Conservation (phyloP, 345 rosid genomes). For the Pugionium dolabratum region DNA sequence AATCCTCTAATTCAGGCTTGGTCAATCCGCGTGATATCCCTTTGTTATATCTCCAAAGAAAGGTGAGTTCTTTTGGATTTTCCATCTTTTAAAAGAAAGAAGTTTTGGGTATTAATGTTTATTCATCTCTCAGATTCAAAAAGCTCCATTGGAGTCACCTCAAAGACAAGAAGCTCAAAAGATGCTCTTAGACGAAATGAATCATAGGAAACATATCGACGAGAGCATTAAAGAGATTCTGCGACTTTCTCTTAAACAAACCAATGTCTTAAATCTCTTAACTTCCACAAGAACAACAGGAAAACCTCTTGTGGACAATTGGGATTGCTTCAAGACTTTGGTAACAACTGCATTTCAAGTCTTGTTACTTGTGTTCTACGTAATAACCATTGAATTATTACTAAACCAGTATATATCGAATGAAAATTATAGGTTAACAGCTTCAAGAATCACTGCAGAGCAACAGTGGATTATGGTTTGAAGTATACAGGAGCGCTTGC, state of each 20-base stretch:
- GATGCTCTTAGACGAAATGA: slow-evolving; percentile 35
- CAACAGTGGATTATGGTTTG: slow-evolving; percentile 47
- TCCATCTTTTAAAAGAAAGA: not conserved
- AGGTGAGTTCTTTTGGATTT: slow-evolving; percentile 31
- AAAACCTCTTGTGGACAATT: slow-evolving; percentile 61
- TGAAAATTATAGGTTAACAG: slow-evolving; percentile 42
- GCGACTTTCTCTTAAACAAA: slow-evolving; percentile 35
- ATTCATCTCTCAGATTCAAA: slow-evolving; percentile 40
- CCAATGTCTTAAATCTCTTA: slow-evolving; percentile 38
- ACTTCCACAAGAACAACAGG: slow-evolving; percentile 45
- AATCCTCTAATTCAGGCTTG: not conserved
- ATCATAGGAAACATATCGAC: slow-evolving; percentile 45
- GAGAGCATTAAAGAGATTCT: slow-evolving; percentile 41
- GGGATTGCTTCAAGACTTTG: slow-evolving; percentile 62
- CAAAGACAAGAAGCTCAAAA: slow-evolving; percentile 49
- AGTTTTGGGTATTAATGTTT: not conserved
- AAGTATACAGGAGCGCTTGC: slow-evolving; percentile 61
- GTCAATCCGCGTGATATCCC: slow-evolving; percentile 47
- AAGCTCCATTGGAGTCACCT: slow-evolving; percentile 42
- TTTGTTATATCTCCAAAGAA: slow-evolving; percentile 44
- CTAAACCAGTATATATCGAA: not conserved
- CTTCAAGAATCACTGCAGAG: slow-evolving; percentile 53
- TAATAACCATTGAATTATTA: not conserved
- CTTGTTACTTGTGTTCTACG: not conserved
- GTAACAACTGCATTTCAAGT: slow-evolving; percentile 18